These are phyloP conservation scores for Penicillium rolfsii DNA, from an alignment of 2,329 filamentous ascomycete species.

Conservation along the genomic window DNA sequence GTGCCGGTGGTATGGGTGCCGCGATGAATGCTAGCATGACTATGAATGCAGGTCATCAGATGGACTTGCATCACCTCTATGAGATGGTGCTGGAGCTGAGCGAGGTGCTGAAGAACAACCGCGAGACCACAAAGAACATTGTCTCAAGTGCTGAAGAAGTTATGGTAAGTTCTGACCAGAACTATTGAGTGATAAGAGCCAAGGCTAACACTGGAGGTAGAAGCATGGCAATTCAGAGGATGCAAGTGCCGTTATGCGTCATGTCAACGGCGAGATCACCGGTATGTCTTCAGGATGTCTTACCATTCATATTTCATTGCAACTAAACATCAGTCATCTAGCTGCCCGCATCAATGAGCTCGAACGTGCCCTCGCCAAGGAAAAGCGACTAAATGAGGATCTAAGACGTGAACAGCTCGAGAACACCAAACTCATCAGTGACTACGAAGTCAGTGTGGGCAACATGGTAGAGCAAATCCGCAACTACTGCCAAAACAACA, in stretches of 20 bases:
- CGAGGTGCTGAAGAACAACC: slow-evolving; percentile 53
- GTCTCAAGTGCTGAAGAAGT: slow-evolving; percentile 55
- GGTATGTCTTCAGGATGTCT: slow-evolving; percentile 32
- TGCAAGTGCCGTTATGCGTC: slow-evolving; percentile 44
- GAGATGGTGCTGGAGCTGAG: slow-evolving; percentile 56
- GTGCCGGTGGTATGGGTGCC: slow-evolving; percentile 36
- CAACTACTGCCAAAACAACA: slow-evolving; percentile 55
- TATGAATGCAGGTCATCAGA: slow-evolving; percentile 55
- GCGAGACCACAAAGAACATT: slow-evolving; percentile 54
- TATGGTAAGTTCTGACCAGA: slow-evolving; percentile 41
- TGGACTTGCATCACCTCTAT: slow-evolving; percentile 56
- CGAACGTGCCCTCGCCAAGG: slow-evolving; percentile 51
- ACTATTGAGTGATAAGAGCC: background rate
- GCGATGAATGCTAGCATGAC: slow-evolving; percentile 45
- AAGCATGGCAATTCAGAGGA: slow-evolving; percentile 49
- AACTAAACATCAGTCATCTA: slow-evolving; percentile 23
- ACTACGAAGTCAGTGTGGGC: slow-evolving; percentile 53
- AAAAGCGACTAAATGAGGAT: slow-evolving; percentile 47
- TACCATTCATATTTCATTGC: too few species aligned
- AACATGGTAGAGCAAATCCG: slow-evolving; percentile 56
- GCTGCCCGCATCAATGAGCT: slow-evolving; percentile 54
- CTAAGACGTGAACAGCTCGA: slow-evolving; percentile 53
- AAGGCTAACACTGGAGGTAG: slow-evolving; percentile 33
- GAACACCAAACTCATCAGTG: slow-evolving; percentile 52
- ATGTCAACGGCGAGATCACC: slow-evolving; percentile 49